Conservation (phyloP, 768 basidiomycete species). For the Scleroderma citrinum region DNA sequence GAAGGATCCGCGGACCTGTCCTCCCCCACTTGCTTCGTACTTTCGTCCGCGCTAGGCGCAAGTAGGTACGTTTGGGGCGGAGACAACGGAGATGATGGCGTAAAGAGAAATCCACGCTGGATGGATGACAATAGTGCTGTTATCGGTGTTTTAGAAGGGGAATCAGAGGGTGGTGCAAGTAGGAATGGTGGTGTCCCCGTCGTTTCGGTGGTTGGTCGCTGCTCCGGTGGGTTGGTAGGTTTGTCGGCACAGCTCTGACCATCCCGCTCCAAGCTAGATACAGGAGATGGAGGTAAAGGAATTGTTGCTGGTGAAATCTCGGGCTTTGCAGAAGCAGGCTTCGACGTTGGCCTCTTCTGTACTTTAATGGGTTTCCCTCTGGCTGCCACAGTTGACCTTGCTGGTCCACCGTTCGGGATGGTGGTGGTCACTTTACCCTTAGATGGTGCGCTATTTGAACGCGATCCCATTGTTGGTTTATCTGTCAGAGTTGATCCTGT, state of each 20-base stretch:
- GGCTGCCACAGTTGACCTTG: neutral
- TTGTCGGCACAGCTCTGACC: neutral
- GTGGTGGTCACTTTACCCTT: neutral
- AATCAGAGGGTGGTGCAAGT: neutral
- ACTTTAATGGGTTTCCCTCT: neutral
- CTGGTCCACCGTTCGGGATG: neutral
- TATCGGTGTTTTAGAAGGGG: slow-evolving; percentile 52
- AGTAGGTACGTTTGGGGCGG: slow-evolving; percentile 44
- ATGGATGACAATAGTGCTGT: slow-evolving; percentile 57
- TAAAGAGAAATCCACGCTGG: slow-evolving; percentile 62
- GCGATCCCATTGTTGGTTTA: neutral
- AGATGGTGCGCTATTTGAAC: slow-evolving; percentile 10
- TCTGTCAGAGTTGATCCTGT: slow-evolving; percentile 3
- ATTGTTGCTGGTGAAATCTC: slow-evolving; percentile 12
- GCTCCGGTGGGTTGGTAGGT: neutral
- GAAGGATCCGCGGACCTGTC: neutral
- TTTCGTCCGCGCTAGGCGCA: slow-evolving; percentile 3
- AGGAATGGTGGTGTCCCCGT: slow-evolving; percentile 2
- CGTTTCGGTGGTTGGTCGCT: neutral
- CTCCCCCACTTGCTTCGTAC: neutral
- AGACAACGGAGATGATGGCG: slow-evolving; percentile 57
- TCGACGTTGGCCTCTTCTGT: neutral
- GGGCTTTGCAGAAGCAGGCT: slow-evolving; percentile 10
- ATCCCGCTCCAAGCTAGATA: neutral
- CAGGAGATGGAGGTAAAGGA: slow-evolving; percentile 3